phyloP scores from a whole-genome alignment of 2,329 filamentous ascomycete genomes.

The Aspergillus sp. region DNA sequence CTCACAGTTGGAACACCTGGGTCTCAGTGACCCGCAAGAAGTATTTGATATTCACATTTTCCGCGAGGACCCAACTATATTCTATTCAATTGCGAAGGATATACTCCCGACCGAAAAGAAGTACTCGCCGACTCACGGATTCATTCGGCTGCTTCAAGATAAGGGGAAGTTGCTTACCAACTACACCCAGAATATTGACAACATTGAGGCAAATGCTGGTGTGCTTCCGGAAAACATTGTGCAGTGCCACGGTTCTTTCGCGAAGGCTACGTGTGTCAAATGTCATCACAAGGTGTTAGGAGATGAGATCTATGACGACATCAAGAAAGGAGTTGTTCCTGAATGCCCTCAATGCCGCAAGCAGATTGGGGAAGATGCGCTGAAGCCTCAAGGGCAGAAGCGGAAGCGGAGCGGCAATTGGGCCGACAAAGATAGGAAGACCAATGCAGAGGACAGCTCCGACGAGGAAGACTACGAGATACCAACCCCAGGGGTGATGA shows the following conservation, averaged over 20 bases:
- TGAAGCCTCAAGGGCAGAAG: constrained; percentile 50
- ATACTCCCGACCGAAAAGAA: constrained; percentile 78
- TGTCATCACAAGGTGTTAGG: constrained; percentile 74
- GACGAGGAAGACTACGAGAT: constrained; percentile 64
- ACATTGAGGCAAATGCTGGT: constrained; percentile 84
- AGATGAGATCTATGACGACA: constrained; percentile 74
- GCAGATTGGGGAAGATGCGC: constrained; percentile 45
- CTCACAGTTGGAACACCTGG: constrained; percentile 75
- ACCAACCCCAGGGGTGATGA: constrained; percentile 77
- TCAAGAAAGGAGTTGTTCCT: constrained; percentile 73
- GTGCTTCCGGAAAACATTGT: constrained; percentile 79
- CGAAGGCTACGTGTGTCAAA: constrained; percentile 82
- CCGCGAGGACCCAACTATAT: constrained; percentile 79
- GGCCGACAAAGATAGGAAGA: constrained; percentile 52
- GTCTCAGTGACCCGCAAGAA: constrained; percentile 81
- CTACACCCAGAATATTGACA: constrained; percentile 99
- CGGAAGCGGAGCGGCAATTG: constrained; percentile 54
- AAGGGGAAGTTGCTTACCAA: constrained; percentile 90
- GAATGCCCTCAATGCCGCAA: constrained; percentile 71
- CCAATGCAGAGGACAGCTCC: constrained; percentile 55
- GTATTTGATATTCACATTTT: constrained; percentile 93
- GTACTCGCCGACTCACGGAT: constrained; percentile 89
- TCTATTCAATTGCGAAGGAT: constrained; percentile 88
- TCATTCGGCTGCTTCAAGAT: constrained; percentile 85
- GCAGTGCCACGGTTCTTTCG: constrained; percentile 96